phyloP scores from a whole-genome alignment of 805 yeast genomes.

The Candida koratica region DNA sequence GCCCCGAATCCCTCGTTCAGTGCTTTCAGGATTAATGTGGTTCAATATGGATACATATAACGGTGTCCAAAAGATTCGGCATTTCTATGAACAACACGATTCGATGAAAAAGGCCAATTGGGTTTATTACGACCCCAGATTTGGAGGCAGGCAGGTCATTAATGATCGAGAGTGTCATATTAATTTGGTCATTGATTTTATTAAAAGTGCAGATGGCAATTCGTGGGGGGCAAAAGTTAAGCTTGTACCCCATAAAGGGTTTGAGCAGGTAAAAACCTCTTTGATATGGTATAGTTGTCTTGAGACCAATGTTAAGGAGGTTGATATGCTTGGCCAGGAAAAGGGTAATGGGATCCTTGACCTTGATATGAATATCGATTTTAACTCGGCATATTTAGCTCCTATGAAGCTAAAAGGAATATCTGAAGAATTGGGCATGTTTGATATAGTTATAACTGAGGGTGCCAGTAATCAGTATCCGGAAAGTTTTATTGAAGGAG shows the following conservation, averaged over 20 bases:
- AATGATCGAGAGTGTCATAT: conserved; percentile 62
- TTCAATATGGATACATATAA: conserved; percentile 57
- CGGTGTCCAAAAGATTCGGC: conserved; percentile 59
- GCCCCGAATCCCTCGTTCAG: conserved; percentile 73
- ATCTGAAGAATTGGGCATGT: conserved; percentile 64
- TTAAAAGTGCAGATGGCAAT: conserved; percentile 63
- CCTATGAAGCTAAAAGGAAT: conserved; percentile 39
- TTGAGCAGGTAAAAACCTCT: conserved; percentile 50
- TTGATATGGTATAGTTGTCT: conserved; percentile 76
- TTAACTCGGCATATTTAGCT: conserved; percentile 29
- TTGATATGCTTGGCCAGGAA: conserved; percentile 11
- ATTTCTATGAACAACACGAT: conserved; percentile 70
- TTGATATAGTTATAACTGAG: conserved; percentile 56
- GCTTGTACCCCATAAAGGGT: conserved; percentile 57
- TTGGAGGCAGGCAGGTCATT: conserved; percentile 79
- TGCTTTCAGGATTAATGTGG: conserved; percentile 86
- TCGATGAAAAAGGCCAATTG: conserved; percentile 74
- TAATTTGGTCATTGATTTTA: conserved; percentile 65
- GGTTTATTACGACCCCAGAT: conserved; percentile 81
- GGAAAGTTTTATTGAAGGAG: conserved; percentile 20
- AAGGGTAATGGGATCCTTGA: conserved; percentile 10
- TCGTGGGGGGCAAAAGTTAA: conserved; percentile 78
- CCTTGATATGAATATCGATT: conserved; percentile 16
- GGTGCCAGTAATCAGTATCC: conserved; percentile 47
- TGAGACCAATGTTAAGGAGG: conserved; percentile 46